phyloP scores from a whole-genome alignment of 176 grass and related monocot species.

The Lolium rigidum region DNA sequence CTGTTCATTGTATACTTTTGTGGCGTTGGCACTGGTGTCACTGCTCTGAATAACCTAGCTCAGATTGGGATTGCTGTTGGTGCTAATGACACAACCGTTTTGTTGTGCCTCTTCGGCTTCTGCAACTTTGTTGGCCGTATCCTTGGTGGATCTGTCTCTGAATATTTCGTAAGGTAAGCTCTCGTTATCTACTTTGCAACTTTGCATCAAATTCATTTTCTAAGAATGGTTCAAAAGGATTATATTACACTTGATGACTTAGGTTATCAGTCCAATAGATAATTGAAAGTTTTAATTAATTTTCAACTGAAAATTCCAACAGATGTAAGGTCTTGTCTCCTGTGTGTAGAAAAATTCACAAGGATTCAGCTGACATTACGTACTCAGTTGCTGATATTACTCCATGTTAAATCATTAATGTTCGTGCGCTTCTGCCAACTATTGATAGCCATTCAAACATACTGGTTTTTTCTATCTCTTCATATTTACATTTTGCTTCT shows the following conservation, averaged over 20 bases:
- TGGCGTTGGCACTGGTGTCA: slow-evolving; percentile 93
- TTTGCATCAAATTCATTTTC: not conserved
- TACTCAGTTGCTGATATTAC: slow-evolving; percentile 6
- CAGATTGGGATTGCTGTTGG: slow-evolving; percentile 88
- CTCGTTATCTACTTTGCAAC: slow-evolving; percentile 22
- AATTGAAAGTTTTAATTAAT: no score
- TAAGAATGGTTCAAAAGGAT: not conserved
- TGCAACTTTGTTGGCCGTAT: slow-evolving; percentile 88
- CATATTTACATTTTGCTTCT: not conserved
- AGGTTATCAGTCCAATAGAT: not conserved
- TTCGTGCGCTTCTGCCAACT: not conserved
- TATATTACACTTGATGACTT: not conserved
- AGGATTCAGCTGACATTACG: not conserved
- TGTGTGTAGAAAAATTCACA: not conserved
- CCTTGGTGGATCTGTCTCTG: slow-evolving; percentile 74
- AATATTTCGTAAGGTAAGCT: slow-evolving; percentile 85
- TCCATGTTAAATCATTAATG: slow-evolving; percentile 17
- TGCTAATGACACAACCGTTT: slow-evolving; percentile 75
- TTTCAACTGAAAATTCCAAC: no score
- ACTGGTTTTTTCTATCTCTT: not conserved
- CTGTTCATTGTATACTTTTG: slow-evolving; percentile 81
- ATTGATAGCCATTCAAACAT: not conserved
- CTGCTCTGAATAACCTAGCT: slow-evolving; percentile 93
- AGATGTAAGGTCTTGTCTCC: not conserved
- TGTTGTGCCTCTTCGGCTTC: slow-evolving; percentile 85